Evolutionary conservation across 352 stramenopile species (phyloP), one percentile per base, ranked within the genome.

Genomic region (Globisporangium paddicum): DNA sequence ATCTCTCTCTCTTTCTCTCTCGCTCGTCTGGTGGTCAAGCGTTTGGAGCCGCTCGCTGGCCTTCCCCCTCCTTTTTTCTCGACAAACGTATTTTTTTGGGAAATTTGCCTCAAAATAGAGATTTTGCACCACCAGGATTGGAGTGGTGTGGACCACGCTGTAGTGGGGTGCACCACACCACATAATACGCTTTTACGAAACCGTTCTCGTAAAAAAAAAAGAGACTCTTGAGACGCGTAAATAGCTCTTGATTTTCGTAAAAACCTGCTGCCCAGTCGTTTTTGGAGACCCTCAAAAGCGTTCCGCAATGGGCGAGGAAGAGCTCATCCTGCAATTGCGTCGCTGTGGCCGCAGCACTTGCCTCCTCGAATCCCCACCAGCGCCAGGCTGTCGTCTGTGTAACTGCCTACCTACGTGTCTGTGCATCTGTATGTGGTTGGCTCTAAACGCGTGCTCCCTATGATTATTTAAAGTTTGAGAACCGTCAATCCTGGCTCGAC

Each of bases 381-480:
- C n/a, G n/a, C n/a, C n/a, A n/a, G n/a, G n/a, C n/a, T n/a, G 19
- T 21, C 13, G 21, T 32, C 13, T 13, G 16, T 13, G 21, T 10
- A 3, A n/a, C 0, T 40, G 47, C n/a, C n/a, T n/a, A n/a, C n/a
- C n/a, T n/a, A n/a, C 19, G 13, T 37, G 14, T 42, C 11, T 47
- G 3, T 32, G 3, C 41, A 14, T 26, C 6, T 56, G 13, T 49
- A 6, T 47, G 35, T 23, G 25, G 60, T 26, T 59, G 44, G 68
- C 28, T 37, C 2, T 55, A 8, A 69, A 5, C n/a, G 13, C 42
- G n/a, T 54, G 47, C 32, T 55, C 79, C 77, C 75, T 59, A 77
- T 90, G 79, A 90, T 90, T 87, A 87, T 70, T 71, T 72, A 87
- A 90, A 89, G 79, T 90, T 90, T 90, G 79, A 90, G 79, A 90